Evolutionary conservation across 225 moss, liverwort and hornwort species (phyloP).

Genomic region (Marchantia polymorpha): DNA sequence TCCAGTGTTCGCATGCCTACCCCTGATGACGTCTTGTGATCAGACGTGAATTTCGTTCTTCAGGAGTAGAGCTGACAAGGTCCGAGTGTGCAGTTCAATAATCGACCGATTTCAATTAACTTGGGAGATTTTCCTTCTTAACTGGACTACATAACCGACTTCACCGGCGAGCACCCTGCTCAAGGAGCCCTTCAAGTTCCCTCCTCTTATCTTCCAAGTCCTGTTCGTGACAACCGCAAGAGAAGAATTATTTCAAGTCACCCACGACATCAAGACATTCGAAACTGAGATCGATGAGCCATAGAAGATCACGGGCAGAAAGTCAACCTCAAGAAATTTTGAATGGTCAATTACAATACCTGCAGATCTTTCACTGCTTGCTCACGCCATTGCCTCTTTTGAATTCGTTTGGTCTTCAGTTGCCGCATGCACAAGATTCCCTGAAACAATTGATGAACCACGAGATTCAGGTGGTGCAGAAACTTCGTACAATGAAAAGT

Average conservation of each 20-base stretch:
- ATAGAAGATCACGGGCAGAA: background rate
- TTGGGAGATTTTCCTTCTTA: background rate
- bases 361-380: conserved; percentile 42
- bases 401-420: conserved; percentile 34
- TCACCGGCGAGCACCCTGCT: conserved; percentile 4
- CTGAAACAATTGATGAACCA: conserved; percentile 7
- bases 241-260: background rate
- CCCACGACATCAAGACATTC: background rate
- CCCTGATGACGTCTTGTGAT: background rate
- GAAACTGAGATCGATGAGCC: too few relatives aligned
- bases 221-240: conserved; percentile 6
- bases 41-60: background rate
- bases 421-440: conserved; percentile 45
- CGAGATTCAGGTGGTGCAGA: background rate
- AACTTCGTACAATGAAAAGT: background rate
- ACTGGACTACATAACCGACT: too few relatives aligned
- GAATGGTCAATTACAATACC: conserved; percentile 13
- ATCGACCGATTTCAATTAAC: background rate
- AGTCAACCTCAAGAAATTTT: background rate
- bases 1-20: background rate
- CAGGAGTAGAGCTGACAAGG: background rate
- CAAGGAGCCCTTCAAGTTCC: conserved; percentile 38
- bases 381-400: conserved; percentile 38
- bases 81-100: background rate
- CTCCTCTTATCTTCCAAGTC: conserved; percentile 32